Percentiles rank a stretch among this genome's conserved stretches.
Evolutionary conservation across 2,329 filamentous ascomycete genomes (phyloP).

Genomic region (Botryotinia convoluta): DNA sequence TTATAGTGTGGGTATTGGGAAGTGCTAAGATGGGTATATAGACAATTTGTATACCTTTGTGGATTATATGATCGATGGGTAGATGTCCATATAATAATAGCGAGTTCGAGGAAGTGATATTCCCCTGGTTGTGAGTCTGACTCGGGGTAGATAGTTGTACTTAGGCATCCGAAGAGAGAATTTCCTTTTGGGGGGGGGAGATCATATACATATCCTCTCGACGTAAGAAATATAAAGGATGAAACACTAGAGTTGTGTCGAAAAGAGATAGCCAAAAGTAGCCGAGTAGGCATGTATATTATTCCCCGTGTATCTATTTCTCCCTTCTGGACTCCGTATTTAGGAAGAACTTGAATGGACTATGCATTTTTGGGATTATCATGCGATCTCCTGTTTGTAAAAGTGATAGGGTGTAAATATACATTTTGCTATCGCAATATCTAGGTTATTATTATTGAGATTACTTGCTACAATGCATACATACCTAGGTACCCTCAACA

Average conservation of each 20-base stretch:
- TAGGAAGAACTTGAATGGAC: not conserved
- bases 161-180: not conserved
- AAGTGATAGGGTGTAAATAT: not conserved
- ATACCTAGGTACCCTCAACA: not conserved
- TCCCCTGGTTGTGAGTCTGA: too few relatives aligned
- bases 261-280: not conserved
- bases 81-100: not conserved
- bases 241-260: not conserved
- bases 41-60: not conserved
- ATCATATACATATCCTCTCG: not conserved
- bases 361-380: too few relatives aligned
- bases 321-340: not conserved
- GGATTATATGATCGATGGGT: not conserved
- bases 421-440: too few relatives aligned
- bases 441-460: not conserved
- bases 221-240: not conserved
- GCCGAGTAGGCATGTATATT: not conserved
- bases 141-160: not conserved
- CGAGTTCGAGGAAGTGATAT: not conserved
- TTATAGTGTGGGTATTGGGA: not conserved
- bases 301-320: not conserved
- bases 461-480: not conserved
- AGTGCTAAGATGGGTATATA: not conserved
- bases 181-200: too few relatives aligned
- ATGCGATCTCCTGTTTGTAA: not conserved